Evolutionary conservation across 257 asterid species (phyloP), one percentile per base, ranked within the genome.

Genomic region (Nicotiana knightiana): DNA sequence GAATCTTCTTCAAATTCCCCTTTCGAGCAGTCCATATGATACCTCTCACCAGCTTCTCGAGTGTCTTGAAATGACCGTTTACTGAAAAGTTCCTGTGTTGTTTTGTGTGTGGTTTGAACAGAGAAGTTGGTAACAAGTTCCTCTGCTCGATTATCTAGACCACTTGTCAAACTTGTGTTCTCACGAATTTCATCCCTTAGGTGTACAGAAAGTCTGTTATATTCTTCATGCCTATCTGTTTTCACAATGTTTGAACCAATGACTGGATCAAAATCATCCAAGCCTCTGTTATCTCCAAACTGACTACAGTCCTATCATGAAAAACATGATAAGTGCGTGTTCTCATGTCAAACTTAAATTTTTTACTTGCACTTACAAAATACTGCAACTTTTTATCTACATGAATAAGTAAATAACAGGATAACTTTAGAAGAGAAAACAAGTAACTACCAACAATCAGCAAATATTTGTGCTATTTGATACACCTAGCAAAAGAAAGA

Each of bases 181-280:
- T 70, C 82, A 21, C 83, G 83, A 76, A 59, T 71, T 59, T 87
- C 85, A 79, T 82, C 85, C 82, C 71, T 87, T 28, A 80, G 68
- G 79, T 43, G 78, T 65, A 48, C n/a, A 62, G 33, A 35, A 68
- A 86, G 84, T 81, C 83, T 81, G 71, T 67, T 84, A 62, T 82
- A 55, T 32, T 76, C 81, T 79, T 84, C 89, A 76, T 71, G 78
- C 68, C 86, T 75, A 79, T 64, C 82, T 90, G 86, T 86, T 79
- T 80, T 81, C 54, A 58, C 80, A 71, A 59, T 67, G 11, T 68
- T 16, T 70, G 84, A 83, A 78, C 75, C 77, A 67, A 84, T 55
- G 77, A 84, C 16, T 46, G 84, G 61, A 76, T 82, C 84, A 79
- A 76, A 28, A 79, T 76, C 71, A 33, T 78, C 81, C 57, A 58